A percentile compares a stretch with the other conserved stretches of the same genome.
phyloP scores from a whole-genome alignment of 2,329 filamentous ascomycete genomes.

The Purpureocillium takamizusanense region DNA sequence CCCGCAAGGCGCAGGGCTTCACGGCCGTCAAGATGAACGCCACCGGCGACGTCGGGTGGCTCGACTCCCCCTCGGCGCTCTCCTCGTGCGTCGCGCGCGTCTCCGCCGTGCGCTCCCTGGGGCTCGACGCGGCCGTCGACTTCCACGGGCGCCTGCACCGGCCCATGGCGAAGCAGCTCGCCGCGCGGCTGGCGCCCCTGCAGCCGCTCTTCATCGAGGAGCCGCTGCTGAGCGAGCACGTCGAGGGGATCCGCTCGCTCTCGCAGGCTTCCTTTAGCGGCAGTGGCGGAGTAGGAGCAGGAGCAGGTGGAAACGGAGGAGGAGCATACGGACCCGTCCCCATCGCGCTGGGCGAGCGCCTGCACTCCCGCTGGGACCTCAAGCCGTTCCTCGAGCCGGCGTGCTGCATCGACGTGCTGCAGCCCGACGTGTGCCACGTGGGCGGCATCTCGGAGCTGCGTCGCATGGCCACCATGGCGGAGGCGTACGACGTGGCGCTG shows the following conservation, averaged over 20 bases:
- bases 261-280: too few relatives aligned
- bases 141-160: slow-evolving; percentile 69
- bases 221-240: slow-evolving; percentile 49
- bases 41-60: slow-evolving; percentile 66
- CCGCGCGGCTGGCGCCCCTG: slow-evolving; percentile 52
- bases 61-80: slow-evolving; percentile 60
- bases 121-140: slow-evolving; percentile 66
- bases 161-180: slow-evolving; percentile 74
- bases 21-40: slow-evolving; percentile 70
- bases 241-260: slow-evolving; percentile 40
- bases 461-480: slow-evolving; percentile 45
- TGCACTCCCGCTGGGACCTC: slow-evolving; percentile 66
- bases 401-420: slow-evolving; percentile 59
- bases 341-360: slow-evolving; percentile 63
- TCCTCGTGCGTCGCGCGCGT: slow-evolving; percentile 58
- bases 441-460: slow-evolving; percentile 65
- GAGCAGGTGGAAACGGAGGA: too few relatives aligned
- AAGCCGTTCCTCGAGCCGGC: slow-evolving; percentile 62
- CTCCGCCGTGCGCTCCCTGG: slow-evolving; percentile 57
- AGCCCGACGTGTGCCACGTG: slow-evolving; percentile 63
- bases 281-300: too few relatives aligned
- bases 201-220: slow-evolving; percentile 63
- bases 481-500: slow-evolving; percentile 36
- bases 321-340: too few relatives aligned
- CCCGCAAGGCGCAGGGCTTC: slow-evolving; percentile 52